A percentile compares a stretch with the other conserved stretches of the same genome.
These are phyloP conservation scores for Naumovozyma dairenensis DNA, from an alignment of 805 yeast species.

Conservation along the genomic window DNA sequence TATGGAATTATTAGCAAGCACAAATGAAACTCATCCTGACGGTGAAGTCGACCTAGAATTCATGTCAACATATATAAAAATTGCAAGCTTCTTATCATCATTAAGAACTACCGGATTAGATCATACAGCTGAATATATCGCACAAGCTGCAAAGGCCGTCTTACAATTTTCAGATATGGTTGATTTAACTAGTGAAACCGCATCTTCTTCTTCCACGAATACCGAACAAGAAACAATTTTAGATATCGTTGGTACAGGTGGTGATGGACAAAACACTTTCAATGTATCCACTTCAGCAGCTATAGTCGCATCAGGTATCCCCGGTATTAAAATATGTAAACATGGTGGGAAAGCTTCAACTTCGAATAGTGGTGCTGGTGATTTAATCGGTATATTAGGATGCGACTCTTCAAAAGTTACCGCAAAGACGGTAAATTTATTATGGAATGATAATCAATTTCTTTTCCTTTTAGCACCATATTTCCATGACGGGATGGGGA, in stretches of 20 bases:
- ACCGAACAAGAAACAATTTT: slow-evolving; percentile 5
- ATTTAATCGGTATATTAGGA: slow-evolving; percentile 70
- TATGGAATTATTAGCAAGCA: slow-evolving; percentile 50
- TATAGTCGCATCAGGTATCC: slow-evolving; percentile 85
- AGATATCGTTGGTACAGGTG: slow-evolving; percentile 98
- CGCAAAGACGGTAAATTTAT: slow-evolving; percentile 45
- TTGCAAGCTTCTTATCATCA: slow-evolving; percentile 72
- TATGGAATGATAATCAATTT: slow-evolving; percentile 39
- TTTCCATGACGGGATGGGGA: slow-evolving; percentile 86
- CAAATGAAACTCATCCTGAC: slow-evolving; percentile 3
- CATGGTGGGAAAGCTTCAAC: slow-evolving; percentile 98
- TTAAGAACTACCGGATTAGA: slow-evolving; percentile 67
- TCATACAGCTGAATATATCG: slow-evolving; percentile 69
- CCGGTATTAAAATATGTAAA: slow-evolving; percentile 63
- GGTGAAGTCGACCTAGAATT: slow-evolving; percentile 3
- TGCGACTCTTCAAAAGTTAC: slow-evolving; percentile 69
- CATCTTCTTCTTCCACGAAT: no score
- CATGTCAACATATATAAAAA: slow-evolving; percentile 40
- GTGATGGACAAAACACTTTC: slow-evolving; percentile 95
- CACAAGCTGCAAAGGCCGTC: slow-evolving; percentile 75
- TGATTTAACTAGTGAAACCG: slow-evolving; percentile 37
- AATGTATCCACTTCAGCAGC: slow-evolving; percentile 94
- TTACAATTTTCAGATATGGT: slow-evolving; percentile 53
- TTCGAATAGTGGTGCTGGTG: slow-evolving; percentile 89
- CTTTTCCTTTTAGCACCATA: slow-evolving; percentile 85